These are phyloP conservation scores for Pontederia paniculata DNA, from an alignment of 176 grass and related monocot genomes.

Conservation along the genomic window DNA sequence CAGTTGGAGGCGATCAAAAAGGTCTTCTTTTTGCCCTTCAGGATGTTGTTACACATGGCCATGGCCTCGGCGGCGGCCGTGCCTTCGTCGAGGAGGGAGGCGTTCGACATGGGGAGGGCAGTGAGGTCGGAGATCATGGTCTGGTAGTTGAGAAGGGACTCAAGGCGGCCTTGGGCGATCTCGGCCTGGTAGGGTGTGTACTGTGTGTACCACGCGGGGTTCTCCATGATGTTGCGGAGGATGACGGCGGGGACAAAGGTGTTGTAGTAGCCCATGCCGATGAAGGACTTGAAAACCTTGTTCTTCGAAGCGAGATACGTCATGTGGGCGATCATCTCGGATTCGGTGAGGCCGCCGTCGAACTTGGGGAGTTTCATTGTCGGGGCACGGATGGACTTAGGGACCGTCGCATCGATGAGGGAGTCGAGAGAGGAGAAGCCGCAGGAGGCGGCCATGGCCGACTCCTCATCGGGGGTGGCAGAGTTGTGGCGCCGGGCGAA, in stretches of 20 bases:
- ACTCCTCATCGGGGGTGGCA: conserved; percentile 54
- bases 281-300: conserved; percentile 83
- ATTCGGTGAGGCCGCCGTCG: conserved; percentile 70
- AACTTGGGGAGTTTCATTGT: conserved; percentile 34
- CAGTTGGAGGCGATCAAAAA: conserved; percentile 89
- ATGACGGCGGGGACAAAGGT: conserved; percentile 75
- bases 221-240: conserved; percentile 97
- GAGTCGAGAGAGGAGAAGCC: conserved; percentile 56
- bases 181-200: conserved; percentile 99
- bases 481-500: conserved; percentile 94
- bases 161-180: conserved; percentile 94
- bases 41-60: conserved; percentile 94
- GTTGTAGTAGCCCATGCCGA: conserved; percentile 96
- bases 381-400: conserved; percentile 25
- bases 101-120: conserved; percentile 94
- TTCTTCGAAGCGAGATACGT: conserved; percentile 59
- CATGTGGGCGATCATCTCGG: conserved; percentile 91
- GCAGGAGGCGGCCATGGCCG: conserved; percentile 50
- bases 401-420: conserved; percentile 72
- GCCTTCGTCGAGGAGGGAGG: conserved; percentile 89
- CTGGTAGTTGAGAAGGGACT: conserved; percentile 96
- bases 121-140: conserved; percentile 91
- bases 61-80: conserved; percentile 99
- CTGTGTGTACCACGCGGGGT: conserved; percentile 98
- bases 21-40: conserved; percentile 70